phyloP scores from a whole-genome alignment of 257 asterid species.

The Capsicum baccatum region DNA sequence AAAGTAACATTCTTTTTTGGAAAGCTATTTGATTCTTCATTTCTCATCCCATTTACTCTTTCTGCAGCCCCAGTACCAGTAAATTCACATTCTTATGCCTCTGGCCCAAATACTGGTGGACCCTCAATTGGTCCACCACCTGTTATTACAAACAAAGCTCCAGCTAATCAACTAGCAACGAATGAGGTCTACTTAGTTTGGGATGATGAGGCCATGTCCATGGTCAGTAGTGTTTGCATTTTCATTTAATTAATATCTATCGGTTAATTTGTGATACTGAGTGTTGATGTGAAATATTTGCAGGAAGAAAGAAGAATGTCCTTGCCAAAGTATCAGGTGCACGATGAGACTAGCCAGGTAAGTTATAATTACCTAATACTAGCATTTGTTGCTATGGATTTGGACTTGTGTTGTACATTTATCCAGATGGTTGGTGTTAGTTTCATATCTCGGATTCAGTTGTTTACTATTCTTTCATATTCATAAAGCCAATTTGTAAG shows the following conservation, averaged over 20 bases:
- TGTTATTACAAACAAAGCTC: slow-evolving; percentile 89
- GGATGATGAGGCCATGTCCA: slow-evolving; percentile 99
- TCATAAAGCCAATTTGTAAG: slow-evolving; percentile 35
- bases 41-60: background rate
- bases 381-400: slow-evolving; percentile 42
- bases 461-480: slow-evolving; percentile 49
- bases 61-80: slow-evolving; percentile 46
- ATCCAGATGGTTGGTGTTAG: slow-evolving; percentile 61
- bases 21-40: background rate
- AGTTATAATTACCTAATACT: slow-evolving; percentile 59
- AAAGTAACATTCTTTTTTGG: no score
- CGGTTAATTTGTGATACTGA: slow-evolving; percentile 15
- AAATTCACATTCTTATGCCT: slow-evolving; percentile 94
- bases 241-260: background rate
- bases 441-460: slow-evolving; percentile 50
- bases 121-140: slow-evolving; percentile 99
- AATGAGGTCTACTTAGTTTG: slow-evolving; percentile 96
- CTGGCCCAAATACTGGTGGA: slow-evolving; percentile 93
- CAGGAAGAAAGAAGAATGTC: slow-evolving; percentile 99
- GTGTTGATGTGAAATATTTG: slow-evolving; percentile 27
- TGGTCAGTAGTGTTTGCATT: slow-evolving; percentile 57
- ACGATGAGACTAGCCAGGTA: slow-evolving; percentile 99
- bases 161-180: slow-evolving; percentile 73
- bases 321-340: slow-evolving; percentile 96
- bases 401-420: slow-evolving; percentile 55